phyloP scores from a whole-genome alignment of 768 basidiomycete genomes.

The Phallus indusiatus region DNA sequence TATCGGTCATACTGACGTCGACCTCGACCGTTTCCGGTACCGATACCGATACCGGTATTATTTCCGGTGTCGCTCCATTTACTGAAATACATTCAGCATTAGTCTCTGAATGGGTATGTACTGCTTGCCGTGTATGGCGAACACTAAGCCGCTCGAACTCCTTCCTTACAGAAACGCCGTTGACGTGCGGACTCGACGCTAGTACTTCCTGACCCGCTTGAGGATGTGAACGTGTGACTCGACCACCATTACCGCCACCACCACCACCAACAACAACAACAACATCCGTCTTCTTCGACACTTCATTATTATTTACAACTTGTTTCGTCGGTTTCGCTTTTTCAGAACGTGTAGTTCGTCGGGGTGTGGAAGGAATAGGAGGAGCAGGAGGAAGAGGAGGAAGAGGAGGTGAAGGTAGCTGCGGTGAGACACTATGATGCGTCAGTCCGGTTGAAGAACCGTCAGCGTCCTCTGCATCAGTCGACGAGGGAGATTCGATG shows the following conservation, averaged over 20 bases:
- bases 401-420: neutral
- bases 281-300: neutral
- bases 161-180: neutral
- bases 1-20: neutral
- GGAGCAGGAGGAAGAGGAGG: neutral
- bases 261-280: too few species aligned
- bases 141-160: neutral
- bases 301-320: neutral
- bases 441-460: conserved; percentile 4
- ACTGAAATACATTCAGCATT: neutral
- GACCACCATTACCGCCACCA: too few species aligned
- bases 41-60: too few species aligned
- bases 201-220: neutral
- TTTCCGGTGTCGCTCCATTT: neutral
- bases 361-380: neutral
- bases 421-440: neutral
- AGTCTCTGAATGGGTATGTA: neutral
- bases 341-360: conserved; percentile 2
- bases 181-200: neutral
- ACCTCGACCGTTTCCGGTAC: neutral
- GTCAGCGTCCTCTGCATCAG: conserved; percentile 1
- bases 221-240: neutral
- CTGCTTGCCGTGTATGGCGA: neutral
- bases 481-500: conserved; percentile 26
- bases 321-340: neutral